Conservation (phyloP, 2,329 filamentous ascomycete species). For the Trichoderma sp. region DNA sequence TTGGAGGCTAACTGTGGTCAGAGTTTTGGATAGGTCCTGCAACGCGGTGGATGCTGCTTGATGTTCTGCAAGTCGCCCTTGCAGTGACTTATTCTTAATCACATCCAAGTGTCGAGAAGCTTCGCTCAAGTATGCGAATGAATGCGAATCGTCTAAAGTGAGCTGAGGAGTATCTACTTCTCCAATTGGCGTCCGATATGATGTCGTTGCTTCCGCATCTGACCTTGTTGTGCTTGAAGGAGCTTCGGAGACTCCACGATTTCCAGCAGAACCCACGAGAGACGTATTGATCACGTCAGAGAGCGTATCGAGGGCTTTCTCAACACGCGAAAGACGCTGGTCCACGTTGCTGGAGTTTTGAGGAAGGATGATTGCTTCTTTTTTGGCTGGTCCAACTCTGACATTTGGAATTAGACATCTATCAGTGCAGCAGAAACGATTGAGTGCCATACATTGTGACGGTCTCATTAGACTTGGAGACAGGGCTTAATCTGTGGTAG, state of each 20-base stretch:
- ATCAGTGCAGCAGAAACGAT: neutral
- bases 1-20: neutral
- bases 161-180: neutral
- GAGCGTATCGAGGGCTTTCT: neutral
- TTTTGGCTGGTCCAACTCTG: neutral
- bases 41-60: neutral
- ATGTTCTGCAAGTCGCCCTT: neutral
- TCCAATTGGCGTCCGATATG: neutral
- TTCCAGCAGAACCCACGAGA: neutral
- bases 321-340: neutral
- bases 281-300: neutral
- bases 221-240: neutral
- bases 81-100: neutral
- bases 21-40: neutral
- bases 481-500: neutral
- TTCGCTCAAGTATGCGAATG: neutral
- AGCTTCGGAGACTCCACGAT: neutral
- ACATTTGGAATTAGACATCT: neutral
- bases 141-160: neutral
- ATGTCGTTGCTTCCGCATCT: neutral
- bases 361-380: neutral
- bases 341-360: neutral
- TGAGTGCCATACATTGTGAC: neutral
- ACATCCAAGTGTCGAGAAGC: neutral
- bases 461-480: neutral